Percentiles rank a stretch among this genome's conserved stretches.
These are phyloP conservation scores for Silybum marianum DNA, from an alignment of 129 eudicot species.

Conservation along the genomic window DNA sequence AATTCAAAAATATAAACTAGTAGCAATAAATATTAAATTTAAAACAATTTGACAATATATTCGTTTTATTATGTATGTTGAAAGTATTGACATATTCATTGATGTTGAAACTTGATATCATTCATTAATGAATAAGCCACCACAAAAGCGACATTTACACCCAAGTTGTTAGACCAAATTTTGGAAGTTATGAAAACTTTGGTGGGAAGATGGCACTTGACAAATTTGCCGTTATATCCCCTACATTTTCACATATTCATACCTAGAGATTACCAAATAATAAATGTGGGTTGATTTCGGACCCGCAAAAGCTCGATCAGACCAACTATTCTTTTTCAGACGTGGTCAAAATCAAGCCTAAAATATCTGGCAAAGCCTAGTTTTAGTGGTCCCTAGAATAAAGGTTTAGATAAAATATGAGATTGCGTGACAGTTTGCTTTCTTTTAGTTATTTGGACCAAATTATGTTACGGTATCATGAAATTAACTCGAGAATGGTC, in stretches of 20 bases:
- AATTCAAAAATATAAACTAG: not conserved
- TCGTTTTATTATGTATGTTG: not conserved
- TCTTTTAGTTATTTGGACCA: too few species aligned
- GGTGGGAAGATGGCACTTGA: constrained; percentile 25
- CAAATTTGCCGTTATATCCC: constrained; percentile 26
- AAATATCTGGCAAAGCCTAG: too few species aligned
- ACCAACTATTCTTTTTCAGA: too few species aligned
- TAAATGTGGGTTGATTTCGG: too few species aligned
- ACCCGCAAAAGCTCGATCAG: too few species aligned
- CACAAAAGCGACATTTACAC: constrained; percentile 14
- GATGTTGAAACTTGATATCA: constrained; percentile 28
- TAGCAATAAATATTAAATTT: not conserved
- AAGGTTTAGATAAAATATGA: too few species aligned
- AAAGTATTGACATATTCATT: constrained; percentile 27
- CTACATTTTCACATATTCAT: not conserved
- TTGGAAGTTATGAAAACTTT: constrained; percentile 8
- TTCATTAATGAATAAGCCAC: not conserved
- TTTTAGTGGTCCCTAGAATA: too few species aligned
- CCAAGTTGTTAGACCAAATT: constrained; percentile 16
- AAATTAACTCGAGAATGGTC: too few species aligned
- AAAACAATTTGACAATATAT: constrained; percentile 5
- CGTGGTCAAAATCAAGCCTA: too few species aligned
- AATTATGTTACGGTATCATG: too few species aligned
- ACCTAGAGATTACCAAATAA: too few species aligned
- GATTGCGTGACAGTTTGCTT: too few species aligned